Evolutionary conservation across 306 rosid genomes (phyloP).

Genomic region (Astragalus membranaceus): DNA sequence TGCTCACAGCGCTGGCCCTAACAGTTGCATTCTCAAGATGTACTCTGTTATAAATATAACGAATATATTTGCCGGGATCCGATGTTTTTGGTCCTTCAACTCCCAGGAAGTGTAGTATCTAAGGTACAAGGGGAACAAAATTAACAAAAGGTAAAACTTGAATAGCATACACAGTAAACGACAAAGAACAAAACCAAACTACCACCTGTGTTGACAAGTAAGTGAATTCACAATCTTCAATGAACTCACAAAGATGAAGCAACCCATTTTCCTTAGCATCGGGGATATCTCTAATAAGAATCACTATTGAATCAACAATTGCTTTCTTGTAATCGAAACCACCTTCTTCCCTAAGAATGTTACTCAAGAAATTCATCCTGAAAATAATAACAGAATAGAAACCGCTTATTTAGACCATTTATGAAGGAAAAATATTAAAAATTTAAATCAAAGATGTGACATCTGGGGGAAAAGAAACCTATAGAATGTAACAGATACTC

Average conservation of each 20-base stretch:
- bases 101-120: slow-evolving; percentile 97
- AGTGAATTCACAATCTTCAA: slow-evolving; percentile 98
- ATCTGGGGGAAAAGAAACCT: not conserved
- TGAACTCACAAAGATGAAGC: slow-evolving; percentile 98
- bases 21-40: slow-evolving; percentile 99
- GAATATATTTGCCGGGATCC: slow-evolving; percentile 94
- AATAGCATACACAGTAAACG: slow-evolving; percentile 2
- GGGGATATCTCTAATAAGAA: slow-evolving; percentile 90
- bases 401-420: slow-evolving; percentile 8
- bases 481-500: slow-evolving; percentile 36
- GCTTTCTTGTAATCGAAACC: slow-evolving; percentile 99
- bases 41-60: slow-evolving; percentile 88
- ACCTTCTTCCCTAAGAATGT: slow-evolving; percentile 98
- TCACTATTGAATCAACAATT: slow-evolving; percentile 94
- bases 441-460: not conserved
- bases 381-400: slow-evolving; percentile 4
- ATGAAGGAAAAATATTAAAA: not conserved
- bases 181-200: slow-evolving; percentile 17
- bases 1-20: slow-evolving; percentile 96
- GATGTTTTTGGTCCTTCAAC: slow-evolving; percentile 97
- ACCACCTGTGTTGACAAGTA: slow-evolving; percentile 99
- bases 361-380: slow-evolving; percentile 99
- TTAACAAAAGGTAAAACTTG: slow-evolving; percentile 6
- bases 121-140: slow-evolving; percentile 4
- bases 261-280: slow-evolving; percentile 94